These are phyloP conservation scores for Byssochlamys sp. DNA, from an alignment of 2,329 filamentous ascomycete species.

Conservation along the genomic window DNA sequence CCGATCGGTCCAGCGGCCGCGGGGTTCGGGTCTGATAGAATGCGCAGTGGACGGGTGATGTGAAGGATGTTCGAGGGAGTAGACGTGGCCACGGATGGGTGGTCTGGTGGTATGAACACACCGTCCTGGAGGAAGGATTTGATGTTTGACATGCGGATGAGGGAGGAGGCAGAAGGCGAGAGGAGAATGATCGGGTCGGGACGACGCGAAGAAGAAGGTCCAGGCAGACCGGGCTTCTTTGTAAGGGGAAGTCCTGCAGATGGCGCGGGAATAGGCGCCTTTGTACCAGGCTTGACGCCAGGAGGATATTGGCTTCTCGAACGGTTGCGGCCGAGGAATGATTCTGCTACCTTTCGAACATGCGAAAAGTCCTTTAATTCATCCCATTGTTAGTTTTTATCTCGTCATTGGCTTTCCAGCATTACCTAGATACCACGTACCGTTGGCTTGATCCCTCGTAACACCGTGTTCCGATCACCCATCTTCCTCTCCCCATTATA, in stretches of 20 bases:
- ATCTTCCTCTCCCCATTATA: slow-evolving; percentile 85
- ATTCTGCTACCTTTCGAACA: slow-evolving; percentile 72
- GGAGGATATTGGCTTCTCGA: slow-evolving; percentile 26
- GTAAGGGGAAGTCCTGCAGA: slow-evolving; percentile 30
- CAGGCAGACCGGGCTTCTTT: slow-evolving; percentile 33
- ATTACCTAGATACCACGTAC: slow-evolving; percentile 43
- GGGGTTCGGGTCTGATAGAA: slow-evolving; percentile 25
- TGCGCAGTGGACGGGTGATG: slow-evolving; percentile 65
- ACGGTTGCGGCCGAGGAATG: slow-evolving; percentile 57
- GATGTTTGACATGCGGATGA: slow-evolving; percentile 90
- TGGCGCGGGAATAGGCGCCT: slow-evolving; percentile 22
- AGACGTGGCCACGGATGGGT: slow-evolving; percentile 47
- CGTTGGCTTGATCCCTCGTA: slow-evolving; percentile 79
- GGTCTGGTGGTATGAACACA: slow-evolving; percentile 9
- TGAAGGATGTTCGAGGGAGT: slow-evolving; percentile 72
- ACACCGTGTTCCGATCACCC: slow-evolving; percentile 80
- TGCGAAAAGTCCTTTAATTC: slow-evolving; percentile 73
- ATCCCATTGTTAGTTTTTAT: slow-evolving; percentile 1
- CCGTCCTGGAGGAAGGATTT: slow-evolving; percentile 39
- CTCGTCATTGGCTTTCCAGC: slow-evolving; percentile 4
- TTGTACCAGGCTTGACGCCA: slow-evolving; percentile 23
- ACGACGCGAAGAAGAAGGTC: slow-evolving; percentile 41
- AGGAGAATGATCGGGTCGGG: slow-evolving; percentile 87
- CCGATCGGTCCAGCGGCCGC: slow-evolving; percentile 41
- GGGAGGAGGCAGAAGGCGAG: slow-evolving; percentile 86